Percentiles rank a stretch among this genome's conserved stretches.
Conservation (phyloP, 23 red algal genomes). For the Gracilaria gracilis region DNA sequence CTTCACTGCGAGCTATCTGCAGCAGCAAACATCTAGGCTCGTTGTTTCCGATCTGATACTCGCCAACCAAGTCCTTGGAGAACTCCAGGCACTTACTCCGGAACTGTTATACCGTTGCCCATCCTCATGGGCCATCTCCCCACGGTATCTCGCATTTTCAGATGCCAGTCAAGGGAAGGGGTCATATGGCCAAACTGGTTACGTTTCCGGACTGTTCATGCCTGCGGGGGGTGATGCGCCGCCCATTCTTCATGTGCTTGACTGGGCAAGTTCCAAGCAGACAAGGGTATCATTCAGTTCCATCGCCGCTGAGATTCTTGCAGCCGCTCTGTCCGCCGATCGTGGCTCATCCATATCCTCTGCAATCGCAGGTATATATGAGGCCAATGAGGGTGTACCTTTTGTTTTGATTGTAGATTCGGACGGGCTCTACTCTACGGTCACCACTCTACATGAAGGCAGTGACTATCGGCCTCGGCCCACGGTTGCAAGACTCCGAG, state of each 20-base stretch:
- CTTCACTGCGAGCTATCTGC: constrained; percentile 51
- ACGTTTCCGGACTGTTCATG: constrained; percentile 54
- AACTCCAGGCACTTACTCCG: neutral
- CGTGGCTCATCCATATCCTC: constrained; percentile 24
- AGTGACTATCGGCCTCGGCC: constrained; percentile 31
- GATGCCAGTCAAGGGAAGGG: constrained; percentile 50
- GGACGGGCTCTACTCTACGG: constrained; percentile 33
- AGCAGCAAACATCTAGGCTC: constrained; percentile 7
- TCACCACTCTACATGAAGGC: constrained; percentile 53
- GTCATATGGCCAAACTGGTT: constrained; percentile 55
- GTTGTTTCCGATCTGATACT: constrained; percentile 11
- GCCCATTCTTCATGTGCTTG: constrained; percentile 22
- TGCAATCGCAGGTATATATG: constrained; percentile 1
- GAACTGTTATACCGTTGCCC: neutral
- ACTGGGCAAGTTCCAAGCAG: constrained; percentile 38
- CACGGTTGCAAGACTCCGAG: constrained; percentile 9
- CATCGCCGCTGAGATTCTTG: constrained; percentile 47
- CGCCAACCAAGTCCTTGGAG: constrained; percentile 14
- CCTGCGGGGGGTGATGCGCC: neutral
- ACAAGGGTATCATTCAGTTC: constrained; percentile 29
- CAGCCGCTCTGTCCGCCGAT: constrained; percentile 17
- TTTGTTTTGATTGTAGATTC: constrained; percentile 40
- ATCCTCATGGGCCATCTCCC: neutral
- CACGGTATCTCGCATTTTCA: constrained; percentile 37
- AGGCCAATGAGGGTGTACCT: neutral